Percentiles rank a stretch among this genome's conserved stretches.
Conservation (phyloP, 2,329 filamentous ascomycete genomes). For the Fusarium sp. region DNA sequence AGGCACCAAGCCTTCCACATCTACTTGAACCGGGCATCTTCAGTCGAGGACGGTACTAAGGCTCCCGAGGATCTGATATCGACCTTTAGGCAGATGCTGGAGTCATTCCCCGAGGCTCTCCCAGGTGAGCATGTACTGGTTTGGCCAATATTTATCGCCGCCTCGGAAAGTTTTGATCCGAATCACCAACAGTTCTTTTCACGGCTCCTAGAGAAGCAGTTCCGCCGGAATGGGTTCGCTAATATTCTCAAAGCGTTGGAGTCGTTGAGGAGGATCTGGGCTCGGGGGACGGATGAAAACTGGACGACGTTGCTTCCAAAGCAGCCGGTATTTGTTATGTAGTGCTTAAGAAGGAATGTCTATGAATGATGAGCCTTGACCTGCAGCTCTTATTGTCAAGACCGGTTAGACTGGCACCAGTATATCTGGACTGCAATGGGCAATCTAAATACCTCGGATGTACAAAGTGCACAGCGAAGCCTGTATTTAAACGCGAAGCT, state of each 20-base stretch:
- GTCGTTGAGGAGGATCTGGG: constrained; percentile 35
- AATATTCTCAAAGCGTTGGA: constrained; percentile 37
- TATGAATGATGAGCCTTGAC: background rate
- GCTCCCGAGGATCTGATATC: constrained; percentile 64
- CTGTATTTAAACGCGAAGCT: too few relatives aligned
- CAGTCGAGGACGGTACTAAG: constrained; percentile 59
- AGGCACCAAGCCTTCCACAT: constrained; percentile 27
- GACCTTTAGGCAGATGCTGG: constrained; percentile 32
- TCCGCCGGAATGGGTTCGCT: constrained; percentile 31
- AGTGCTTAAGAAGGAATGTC: background rate
- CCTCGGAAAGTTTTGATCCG: constrained; percentile 26
- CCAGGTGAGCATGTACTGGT: constrained; percentile 36
- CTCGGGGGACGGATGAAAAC: constrained; percentile 10
- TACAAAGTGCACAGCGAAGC: too few relatives aligned
- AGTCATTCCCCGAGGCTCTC: constrained; percentile 27
- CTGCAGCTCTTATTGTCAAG: background rate
- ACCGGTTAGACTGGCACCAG: background rate
- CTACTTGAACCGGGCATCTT: constrained; percentile 18
- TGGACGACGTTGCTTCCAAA: constrained; percentile 36
- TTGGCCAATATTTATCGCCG: constrained; percentile 41
- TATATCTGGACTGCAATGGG: background rate
- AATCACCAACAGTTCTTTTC: constrained; percentile 36
- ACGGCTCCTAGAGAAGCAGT: constrained; percentile 23
- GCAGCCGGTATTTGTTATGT: constrained; percentile 40
- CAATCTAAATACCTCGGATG: background rate